Conservation (phyloP, 208 protist species). For the Entamoeba dispar region DNA sequence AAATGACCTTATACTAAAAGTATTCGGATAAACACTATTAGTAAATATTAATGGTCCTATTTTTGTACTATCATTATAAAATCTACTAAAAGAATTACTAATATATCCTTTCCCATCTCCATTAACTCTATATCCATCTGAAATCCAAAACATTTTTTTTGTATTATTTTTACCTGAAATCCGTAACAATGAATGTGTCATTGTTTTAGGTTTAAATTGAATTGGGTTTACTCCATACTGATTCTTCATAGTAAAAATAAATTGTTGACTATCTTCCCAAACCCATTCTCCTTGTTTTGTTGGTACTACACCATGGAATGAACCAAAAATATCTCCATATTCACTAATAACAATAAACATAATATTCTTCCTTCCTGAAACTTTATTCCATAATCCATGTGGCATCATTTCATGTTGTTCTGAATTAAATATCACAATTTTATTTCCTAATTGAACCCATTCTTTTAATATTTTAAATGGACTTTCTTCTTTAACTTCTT, state of each 20-base stretch:
- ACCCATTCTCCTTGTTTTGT: background rate
- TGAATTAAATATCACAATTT: background rate
- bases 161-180: background rate
- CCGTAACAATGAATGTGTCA: background rate
- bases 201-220: background rate
- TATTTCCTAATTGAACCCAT: too few relatives aligned
- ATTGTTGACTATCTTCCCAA: background rate
- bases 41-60: background rate
- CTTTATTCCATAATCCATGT: background rate
- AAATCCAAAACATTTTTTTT: background rate
- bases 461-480: too few relatives aligned
- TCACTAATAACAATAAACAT: background rate
- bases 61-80: background rate
- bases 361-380: background rate
- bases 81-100: background rate
- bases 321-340: background rate
- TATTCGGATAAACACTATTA: background rate
- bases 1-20: background rate
- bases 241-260: background rate
- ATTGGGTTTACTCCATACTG: background rate
- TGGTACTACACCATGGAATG: background rate
- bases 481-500: too few relatives aligned
- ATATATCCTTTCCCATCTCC: background rate
- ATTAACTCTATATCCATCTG: background rate
- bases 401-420: background rate